Evolutionary conservation across 768 basidiomycete species (phyloP).

Genomic region (Hygrophoropsis aurantiaca): DNA sequence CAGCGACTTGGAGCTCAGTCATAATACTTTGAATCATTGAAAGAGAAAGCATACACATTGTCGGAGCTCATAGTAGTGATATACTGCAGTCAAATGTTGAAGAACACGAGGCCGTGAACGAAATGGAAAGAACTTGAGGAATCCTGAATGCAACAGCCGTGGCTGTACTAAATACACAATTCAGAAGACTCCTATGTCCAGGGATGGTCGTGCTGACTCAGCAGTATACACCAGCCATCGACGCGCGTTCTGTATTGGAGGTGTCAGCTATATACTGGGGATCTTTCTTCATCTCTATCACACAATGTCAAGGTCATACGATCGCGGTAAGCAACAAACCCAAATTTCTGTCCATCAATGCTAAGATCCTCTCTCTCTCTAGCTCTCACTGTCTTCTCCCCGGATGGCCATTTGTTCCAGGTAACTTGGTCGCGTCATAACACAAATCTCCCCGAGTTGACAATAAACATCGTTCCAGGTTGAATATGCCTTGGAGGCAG

Average conservation of each 20-base stretch:
- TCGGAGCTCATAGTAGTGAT: too few species aligned
- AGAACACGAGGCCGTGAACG: too few species aligned
- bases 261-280: too few species aligned
- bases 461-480: slow-evolving; percentile 56
- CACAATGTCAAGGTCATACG: slow-evolving; percentile 91
- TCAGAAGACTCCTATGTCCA: too few species aligned
- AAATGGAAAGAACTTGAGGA: too few species aligned
- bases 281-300: slow-evolving; percentile 5
- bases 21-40: too few species aligned
- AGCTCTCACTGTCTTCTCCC: slow-evolving; percentile 98
- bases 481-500: slow-evolving; percentile 98
- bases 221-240: slow-evolving; percentile 26
- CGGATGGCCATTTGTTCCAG: slow-evolving; percentile 98
- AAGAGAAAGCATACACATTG: too few species aligned
- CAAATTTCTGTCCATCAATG: background rate
- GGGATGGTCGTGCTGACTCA: slow-evolving; percentile 25
- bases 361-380: slow-evolving; percentile 7
- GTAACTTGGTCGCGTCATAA: slow-evolving; percentile 44
- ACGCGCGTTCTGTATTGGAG: slow-evolving; percentile 47
- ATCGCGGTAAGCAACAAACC: slow-evolving; percentile 70
- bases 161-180: too few species aligned
- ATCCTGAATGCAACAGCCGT: too few species aligned
- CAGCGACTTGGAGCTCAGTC: too few species aligned
- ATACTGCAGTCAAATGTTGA: too few species aligned
- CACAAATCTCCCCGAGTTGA: slow-evolving; percentile 9